A percentile compares a stretch with the other conserved stretches of the same genome.
Conservation (phyloP, 768 basidiomycete genomes). For the Termitomyces sp. region DNA sequence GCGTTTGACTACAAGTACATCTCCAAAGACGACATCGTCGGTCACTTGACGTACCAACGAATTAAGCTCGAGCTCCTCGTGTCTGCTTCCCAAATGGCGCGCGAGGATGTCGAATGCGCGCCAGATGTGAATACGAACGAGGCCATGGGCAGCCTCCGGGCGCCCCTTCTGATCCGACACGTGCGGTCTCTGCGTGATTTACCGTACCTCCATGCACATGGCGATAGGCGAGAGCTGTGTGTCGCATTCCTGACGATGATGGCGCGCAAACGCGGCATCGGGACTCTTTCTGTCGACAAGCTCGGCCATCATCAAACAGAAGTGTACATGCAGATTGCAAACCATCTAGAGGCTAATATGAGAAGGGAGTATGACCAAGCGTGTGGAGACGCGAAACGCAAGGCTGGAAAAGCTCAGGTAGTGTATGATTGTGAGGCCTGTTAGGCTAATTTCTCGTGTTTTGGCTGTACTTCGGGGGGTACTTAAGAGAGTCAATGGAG, state of each 20-base stretch:
- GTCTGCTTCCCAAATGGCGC: not conserved
- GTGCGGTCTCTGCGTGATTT: not conserved
- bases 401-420: not conserved
- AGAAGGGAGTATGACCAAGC: not conserved
- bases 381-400: not conserved
- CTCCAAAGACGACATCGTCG: not conserved
- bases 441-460: not conserved
- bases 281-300: not conserved
- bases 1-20: slow-evolving; percentile 4
- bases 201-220: not conserved
- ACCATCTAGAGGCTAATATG: slow-evolving; percentile 2
- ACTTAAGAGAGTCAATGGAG: too few relatives aligned
- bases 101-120: not conserved
- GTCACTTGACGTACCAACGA: not conserved
- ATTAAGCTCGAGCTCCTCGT: not conserved
- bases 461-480: too few relatives aligned
- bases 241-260: not conserved
- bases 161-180: not conserved
- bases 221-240: not conserved
- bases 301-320: not conserved
- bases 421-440: not conserved
- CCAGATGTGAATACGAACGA: not conserved
- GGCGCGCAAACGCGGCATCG: not conserved
- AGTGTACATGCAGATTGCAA: slow-evolving; percentile 1
- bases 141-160: too few relatives aligned